A percentile compares a stretch with the other conserved stretches of the same genome.
Conservation (phyloP, 225 moss, liverwort and hornwort species). For the Pleurozium schreberi region DNA sequence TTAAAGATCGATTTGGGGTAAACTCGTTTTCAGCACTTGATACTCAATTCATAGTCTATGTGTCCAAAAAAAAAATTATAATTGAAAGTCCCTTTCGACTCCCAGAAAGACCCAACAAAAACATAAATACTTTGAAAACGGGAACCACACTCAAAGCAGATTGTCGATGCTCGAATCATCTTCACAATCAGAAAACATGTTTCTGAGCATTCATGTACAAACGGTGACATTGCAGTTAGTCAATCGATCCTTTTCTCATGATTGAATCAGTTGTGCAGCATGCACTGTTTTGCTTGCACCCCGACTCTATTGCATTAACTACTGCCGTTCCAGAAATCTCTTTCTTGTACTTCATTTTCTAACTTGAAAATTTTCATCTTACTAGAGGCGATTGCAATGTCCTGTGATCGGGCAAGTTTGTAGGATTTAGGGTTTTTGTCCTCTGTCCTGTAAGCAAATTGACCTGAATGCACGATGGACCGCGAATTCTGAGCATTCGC, state of each 20-base stretch:
- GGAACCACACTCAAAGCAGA: not conserved
- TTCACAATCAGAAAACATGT: not conserved
- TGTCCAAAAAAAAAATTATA: not conserved
- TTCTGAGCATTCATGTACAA: not conserved
- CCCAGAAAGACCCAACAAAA: not conserved
- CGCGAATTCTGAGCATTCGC: not conserved
- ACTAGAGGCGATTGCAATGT: not conserved
- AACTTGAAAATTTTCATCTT: not conserved
- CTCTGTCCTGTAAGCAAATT: not conserved
- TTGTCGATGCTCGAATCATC: not conserved
- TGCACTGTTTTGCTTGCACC: not conserved
- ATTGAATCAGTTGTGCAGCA: not conserved
- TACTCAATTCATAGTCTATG: not conserved
- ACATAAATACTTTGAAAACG: not conserved
- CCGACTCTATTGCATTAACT: not conserved
- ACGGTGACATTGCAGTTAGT: not conserved
- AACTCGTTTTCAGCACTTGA: not conserved
- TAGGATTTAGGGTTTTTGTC: not conserved
- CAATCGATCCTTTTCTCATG: not conserved
- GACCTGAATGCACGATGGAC: not conserved
- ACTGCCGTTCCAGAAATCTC: not conserved
- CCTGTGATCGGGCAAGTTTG: not conserved
- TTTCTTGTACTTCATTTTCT: not conserved
- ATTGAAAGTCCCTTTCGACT: not conserved
- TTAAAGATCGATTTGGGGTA: too few species aligned